Evolutionary conservation across 2,329 filamentous ascomycete species (phyloP), one percentile per base, ranked within the genome.

Genomic region (Shiraia sp.): DNA sequence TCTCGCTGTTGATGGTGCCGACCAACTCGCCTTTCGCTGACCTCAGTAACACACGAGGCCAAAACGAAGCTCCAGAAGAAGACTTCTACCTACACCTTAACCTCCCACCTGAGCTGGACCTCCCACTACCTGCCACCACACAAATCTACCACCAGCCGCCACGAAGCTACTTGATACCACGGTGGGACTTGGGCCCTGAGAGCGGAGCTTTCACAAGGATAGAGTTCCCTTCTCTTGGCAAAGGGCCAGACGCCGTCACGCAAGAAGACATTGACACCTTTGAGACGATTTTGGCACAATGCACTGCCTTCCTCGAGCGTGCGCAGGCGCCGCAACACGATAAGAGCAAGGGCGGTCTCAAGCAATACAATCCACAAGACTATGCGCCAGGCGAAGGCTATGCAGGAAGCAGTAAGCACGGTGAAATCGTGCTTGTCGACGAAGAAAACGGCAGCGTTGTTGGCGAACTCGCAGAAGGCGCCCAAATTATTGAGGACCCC

Each of bases 11-110:
- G 59, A 97, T 97, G 92, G 92, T 97, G 13, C 92, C 92, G 6
- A 96, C 92, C 3, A 87, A 86, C 12, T 88, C 88, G 22, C 81
- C 86, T 16, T 88, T 77, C 49, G 71, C 79, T 33, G 75, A 78
- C 50, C 66, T 80, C 32, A 74, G 75, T 47, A 79, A 78, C 42
- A 74, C 81, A 31, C 78, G 81, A 40, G 76, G 78, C 32, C 77
- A 81, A 52, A 77, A 76, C 44, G 75, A 79, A 40, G 61, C 66
- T 6, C 66, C 69, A 25, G 69, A 71, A 41, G 88, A 96, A 66
- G 93, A 97, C 75, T 97, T 96, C 74, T 97, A 97, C 69, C 83
- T 99, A 4, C 92, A 97, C 70, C 82, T 99, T 16, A 90, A 96
- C 61, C 83, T 97, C 8, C 91, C 92, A 10, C 92, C 92, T 14